Conservation (phyloP, 306 rosid species). For the Ziziphus jujuba region DNA sequence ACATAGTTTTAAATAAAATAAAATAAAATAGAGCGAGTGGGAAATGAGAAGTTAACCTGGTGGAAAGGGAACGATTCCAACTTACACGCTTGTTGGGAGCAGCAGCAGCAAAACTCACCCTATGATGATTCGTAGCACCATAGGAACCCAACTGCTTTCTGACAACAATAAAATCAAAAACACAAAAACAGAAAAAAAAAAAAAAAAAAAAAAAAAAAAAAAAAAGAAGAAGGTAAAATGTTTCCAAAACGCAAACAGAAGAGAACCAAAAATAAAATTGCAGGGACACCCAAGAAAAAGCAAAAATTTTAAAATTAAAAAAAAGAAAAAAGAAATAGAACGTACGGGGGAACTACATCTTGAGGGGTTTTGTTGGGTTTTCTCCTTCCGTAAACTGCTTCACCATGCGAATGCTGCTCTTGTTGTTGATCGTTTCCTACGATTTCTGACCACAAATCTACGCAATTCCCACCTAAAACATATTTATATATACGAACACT, state of each 20-base stretch:
- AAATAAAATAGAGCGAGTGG: neutral
- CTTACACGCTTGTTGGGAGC: constrained; percentile 55
- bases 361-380: constrained; percentile 32
- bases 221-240: neutral
- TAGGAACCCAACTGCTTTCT: constrained; percentile 34
- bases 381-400: constrained; percentile 62
- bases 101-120: constrained; percentile 58
- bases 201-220: too few species aligned
- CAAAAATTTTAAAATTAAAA: neutral
- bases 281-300: neutral
- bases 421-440: constrained; percentile 24
- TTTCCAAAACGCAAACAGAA: neutral
- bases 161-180: constrained; percentile 14
- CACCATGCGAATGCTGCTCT: constrained; percentile 27
- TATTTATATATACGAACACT: neutral
- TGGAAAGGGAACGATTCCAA: constrained; percentile 88
- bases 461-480: constrained; percentile 27
- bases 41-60: constrained; percentile 48
- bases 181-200: too few species aligned
- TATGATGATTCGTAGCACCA: constrained; percentile 22
- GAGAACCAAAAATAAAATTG: neutral
- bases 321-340: neutral
- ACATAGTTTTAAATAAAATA: too few species aligned
- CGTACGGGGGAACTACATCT: constrained; percentile 36
- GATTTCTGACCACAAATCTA: constrained; percentile 63